Evolutionary conservation across 768 basidiomycete genomes (phyloP).

Genomic region (Hirschioporus abietinus): DNA sequence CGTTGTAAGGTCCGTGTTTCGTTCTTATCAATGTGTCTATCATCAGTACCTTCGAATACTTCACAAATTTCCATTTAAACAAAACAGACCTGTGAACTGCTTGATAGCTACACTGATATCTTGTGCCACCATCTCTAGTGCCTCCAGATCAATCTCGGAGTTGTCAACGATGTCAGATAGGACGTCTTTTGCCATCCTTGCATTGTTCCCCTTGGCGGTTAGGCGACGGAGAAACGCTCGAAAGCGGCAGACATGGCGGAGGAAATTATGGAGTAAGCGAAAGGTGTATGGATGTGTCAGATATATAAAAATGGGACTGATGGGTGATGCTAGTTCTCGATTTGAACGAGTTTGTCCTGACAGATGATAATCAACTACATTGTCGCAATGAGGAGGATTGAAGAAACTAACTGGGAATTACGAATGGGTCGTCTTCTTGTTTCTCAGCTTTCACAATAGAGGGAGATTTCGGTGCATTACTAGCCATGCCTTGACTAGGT

Average conservation of each 20-base stretch:
- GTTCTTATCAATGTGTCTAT: background rate
- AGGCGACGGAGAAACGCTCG: slow-evolving; percentile 47
- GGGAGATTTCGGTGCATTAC: background rate
- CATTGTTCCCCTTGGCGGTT: slow-evolving; percentile 52
- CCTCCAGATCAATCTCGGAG: slow-evolving; percentile 58
- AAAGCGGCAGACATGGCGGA: slow-evolving; percentile 56
- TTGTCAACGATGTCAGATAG: slow-evolving; percentile 58
- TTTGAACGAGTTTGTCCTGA: background rate
- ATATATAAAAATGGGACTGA: slow-evolving; percentile 46
- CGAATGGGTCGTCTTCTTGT: slow-evolving; percentile 22
- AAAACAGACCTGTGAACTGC: background rate
- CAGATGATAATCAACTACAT: slow-evolving; percentile 5
- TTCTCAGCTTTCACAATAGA: slow-evolving; percentile 9
- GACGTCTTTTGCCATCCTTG: slow-evolving; percentile 58
- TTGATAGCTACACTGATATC: background rate
- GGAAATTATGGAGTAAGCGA: slow-evolving; percentile 41
- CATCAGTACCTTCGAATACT: background rate
- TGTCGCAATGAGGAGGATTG: background rate
- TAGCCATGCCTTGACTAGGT: slow-evolving; percentile 3
- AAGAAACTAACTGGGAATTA: slow-evolving; percentile 18
- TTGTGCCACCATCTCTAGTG: slow-evolving; percentile 40
- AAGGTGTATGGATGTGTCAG: slow-evolving; percentile 59
- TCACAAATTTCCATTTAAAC: background rate
- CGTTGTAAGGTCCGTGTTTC: background rate
- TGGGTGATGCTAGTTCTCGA: slow-evolving; percentile 14